These are phyloP conservation scores for Leccinum angustisporum DNA, from an alignment of 1,284 basidiomycete species.

Conservation along the genomic window DNA sequence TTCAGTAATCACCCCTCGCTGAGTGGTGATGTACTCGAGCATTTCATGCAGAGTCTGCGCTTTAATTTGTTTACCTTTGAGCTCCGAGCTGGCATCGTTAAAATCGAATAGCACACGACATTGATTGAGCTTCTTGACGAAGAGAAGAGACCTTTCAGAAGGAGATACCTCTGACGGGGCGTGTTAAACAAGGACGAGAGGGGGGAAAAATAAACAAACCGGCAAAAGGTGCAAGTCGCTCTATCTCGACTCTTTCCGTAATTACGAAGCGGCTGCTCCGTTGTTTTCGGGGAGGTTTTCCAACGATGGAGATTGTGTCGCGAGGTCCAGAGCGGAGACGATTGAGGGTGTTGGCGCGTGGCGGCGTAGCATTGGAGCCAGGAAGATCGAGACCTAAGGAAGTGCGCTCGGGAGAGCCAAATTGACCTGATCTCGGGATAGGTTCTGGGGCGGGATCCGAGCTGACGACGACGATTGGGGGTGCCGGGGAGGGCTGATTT, in stretches of 20 bases:
- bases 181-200: conserved; percentile 8
- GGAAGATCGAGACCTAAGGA: conserved; percentile 48
- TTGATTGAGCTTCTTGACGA: conserved; percentile 94
- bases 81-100: conserved; percentile 94
- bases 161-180: conserved; percentile 77
- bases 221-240: conserved; percentile 90
- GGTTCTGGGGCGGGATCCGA: conserved; percentile 71
- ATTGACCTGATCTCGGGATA: conserved; percentile 40
- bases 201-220: conserved; percentile 47
- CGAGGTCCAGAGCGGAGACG: conserved; percentile 77
- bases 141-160: conserved; percentile 87
- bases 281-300: conserved; percentile 94
- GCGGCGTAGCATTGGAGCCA: conserved; percentile 51
- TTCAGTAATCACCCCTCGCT: conserved; percentile 96
- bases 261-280: conserved; percentile 95
- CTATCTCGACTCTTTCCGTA: conserved; percentile 94
- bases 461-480: conserved; percentile 89
- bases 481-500: conserved; percentile 56
- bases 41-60: conserved; percentile 97
- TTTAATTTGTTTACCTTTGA: conserved; percentile 98
- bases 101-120: conserved; percentile 98
- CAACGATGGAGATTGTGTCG: conserved; percentile 93
- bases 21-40: conserved; percentile 98
- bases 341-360: conserved; percentile 62
- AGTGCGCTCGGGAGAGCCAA: conserved; percentile 51